Evolutionary conservation across 768 basidiomycete species (phyloP).

Genomic region (Guyanaporus albipodus): DNA sequence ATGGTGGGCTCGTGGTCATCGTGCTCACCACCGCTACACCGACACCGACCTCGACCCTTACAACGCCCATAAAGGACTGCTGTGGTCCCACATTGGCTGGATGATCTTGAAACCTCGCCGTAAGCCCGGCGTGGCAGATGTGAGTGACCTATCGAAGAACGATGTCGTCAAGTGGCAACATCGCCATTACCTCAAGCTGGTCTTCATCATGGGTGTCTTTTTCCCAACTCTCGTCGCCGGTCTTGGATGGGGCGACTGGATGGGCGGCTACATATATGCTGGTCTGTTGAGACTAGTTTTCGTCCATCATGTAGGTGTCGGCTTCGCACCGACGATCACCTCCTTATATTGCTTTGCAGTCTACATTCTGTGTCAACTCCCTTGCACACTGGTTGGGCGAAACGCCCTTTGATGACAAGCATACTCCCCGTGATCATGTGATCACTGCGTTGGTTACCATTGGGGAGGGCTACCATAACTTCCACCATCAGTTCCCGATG

Average conservation of each 20-base stretch:
- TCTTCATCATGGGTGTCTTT: constrained; percentile 65
- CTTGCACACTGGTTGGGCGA: constrained; percentile 96
- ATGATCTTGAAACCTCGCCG: constrained; percentile 90
- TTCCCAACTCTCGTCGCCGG: constrained; percentile 78
- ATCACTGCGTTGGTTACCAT: constrained; percentile 87
- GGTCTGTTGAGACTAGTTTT: constrained; percentile 74
- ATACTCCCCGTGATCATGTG: constrained; percentile 86
- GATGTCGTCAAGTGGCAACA: constrained; percentile 86
- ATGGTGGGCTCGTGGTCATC: constrained; percentile 98
- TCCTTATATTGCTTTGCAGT: constrained; percentile 41
- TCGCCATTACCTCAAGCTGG: constrained; percentile 65
- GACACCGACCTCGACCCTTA: constrained; percentile 97
- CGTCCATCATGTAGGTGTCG: constrained; percentile 74
- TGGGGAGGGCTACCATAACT: constrained; percentile 98
- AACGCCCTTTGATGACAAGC: constrained; percentile 91
- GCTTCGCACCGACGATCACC: background rate
- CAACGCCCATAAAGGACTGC: constrained; percentile 85
- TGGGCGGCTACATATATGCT: constrained; percentile 84
- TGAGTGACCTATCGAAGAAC: constrained; percentile 81
- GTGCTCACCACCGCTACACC: constrained; percentile 95
- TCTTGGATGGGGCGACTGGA: constrained; percentile 79
- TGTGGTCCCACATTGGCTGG: constrained; percentile 88
- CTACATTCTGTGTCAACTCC: constrained; percentile 96
- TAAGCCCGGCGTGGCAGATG: constrained; percentile 86
- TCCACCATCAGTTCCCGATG: constrained; percentile 97